Base-by-base conservation (phyloP, 495 filamentous ascomycete genomes). In the Astrothelium subdiscretum region DNA sequence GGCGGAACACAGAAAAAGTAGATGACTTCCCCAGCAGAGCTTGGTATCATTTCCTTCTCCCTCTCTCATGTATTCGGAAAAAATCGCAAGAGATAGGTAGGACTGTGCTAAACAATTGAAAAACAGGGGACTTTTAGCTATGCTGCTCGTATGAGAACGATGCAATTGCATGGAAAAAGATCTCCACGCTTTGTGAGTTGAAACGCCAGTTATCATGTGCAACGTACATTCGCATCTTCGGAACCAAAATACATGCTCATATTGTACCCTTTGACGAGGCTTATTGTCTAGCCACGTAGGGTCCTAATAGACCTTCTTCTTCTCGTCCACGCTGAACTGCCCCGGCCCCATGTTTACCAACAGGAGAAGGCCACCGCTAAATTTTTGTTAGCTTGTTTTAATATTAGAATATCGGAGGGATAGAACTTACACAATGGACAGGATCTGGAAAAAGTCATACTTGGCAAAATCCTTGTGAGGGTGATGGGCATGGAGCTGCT, bases 401-500 rank as follows among this genome's bases (percentile, higher is more conserved):
- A 1, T 51, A 10, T 20, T 8, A 15, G 12, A 59, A 35, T n/a
- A 35, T 54, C 32, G 24, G 5, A 26, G 43, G 32, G 10, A 29
- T 4, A 13, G 29, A 29, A 79, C 85, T 74, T 86, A 88, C 85
- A 98, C 94, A 75, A 98, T 98, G 44, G 94, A 98, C 59, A 98
- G 79, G 71, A 97, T 96, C 80, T 98, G 94, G 86, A 98, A 98
- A 79, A 98, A 98, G 74, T 97, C 94, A 81, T 98, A 98, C 78
- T 98, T 98, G 80, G 95, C 95, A 70, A 98, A 98, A 73, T 98
- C 94, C 81, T 96, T 96, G 79, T 98, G 91, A 57, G 95, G 94
- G 79, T 98, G 94, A 79, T 95, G 90, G 62, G 90, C 87, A 76
- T 97, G 94, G 65, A 98, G 92, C 92, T 97, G 64, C 12, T 60